Evolutionary conservation across 225 moss, liverwort and hornwort species (phyloP).

Genomic region (Sphagnum contortum): DNA sequence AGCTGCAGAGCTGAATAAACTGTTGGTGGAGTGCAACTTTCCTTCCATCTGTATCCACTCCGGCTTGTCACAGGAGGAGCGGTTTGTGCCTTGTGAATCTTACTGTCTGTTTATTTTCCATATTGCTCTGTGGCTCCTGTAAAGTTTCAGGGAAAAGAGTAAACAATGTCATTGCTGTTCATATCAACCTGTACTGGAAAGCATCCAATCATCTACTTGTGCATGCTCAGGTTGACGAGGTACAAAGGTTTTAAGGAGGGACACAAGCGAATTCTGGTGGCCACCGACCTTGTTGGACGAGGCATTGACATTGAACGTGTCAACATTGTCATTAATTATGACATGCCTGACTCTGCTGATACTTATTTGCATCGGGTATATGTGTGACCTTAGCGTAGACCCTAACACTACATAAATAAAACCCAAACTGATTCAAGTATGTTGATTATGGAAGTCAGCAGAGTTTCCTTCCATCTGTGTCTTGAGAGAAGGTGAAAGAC

Average conservation of each 20-base stretch:
- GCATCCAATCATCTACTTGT: background rate
- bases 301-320: constrained; percentile 63
- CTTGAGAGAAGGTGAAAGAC: too few species aligned
- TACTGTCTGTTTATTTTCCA: too few species aligned
- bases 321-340: constrained; percentile 57
- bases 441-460: too few species aligned
- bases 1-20: constrained; percentile 52
- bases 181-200: too few species aligned
- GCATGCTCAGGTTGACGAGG: constrained; percentile 32
- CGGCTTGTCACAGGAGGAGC: constrained; percentile 57
- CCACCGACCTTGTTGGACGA: constrained; percentile 55
- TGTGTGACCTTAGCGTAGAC: background rate
- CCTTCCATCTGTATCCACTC: constrained; percentile 61
- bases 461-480: too few species aligned
- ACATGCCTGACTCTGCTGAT: constrained; percentile 64
- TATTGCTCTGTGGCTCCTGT: too few species aligned
- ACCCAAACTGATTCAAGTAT: too few species aligned
- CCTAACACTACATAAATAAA: too few species aligned
- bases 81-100: constrained; percentile 13
- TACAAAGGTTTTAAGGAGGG: constrained; percentile 67
- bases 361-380: constrained; percentile 51
- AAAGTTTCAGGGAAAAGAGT: too few species aligned
- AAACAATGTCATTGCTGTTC: too few species aligned
- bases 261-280: constrained; percentile 55
- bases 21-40: constrained; percentile 62